These are phyloP conservation scores for Symbiodinium pilosum DNA, from an alignment of 73 alveolate species.

Conservation along the genomic window DNA sequence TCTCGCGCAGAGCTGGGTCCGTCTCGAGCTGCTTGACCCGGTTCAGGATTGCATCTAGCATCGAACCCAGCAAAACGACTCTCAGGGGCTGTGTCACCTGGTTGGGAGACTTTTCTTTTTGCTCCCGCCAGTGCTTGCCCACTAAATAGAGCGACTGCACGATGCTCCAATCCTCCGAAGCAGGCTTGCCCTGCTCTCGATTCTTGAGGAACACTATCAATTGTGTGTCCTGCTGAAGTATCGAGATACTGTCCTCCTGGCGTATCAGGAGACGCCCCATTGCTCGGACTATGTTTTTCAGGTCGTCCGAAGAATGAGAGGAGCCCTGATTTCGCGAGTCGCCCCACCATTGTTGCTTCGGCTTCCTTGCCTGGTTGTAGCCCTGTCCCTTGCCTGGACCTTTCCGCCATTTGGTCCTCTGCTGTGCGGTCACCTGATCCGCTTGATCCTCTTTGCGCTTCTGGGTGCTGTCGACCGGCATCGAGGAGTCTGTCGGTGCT, in stretches of 20 bases:
- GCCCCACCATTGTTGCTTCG: not conserved
- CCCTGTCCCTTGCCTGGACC: not conserved
- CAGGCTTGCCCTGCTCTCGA: not conserved
- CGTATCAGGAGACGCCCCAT: not conserved
- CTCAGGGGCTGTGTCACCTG: not conserved
- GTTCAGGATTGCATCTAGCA: not conserved
- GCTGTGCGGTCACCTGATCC: too few species aligned
- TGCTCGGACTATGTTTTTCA: not conserved
- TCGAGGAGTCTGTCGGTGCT: too few species aligned
- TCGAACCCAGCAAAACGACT: not conserved
- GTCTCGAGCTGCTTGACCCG: not conserved
- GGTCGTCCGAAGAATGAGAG: too few species aligned
- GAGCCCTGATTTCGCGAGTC: too few species aligned
- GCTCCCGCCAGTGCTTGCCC: not conserved
- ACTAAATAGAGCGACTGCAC: not conserved
- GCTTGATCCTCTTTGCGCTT: too few species aligned
- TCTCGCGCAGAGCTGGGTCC: not conserved
- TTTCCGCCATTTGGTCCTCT: not conserved
- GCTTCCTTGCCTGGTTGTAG: not conserved
- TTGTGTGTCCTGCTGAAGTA: not conserved
- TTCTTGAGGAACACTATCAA: not conserved
- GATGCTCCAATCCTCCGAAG: not conserved
- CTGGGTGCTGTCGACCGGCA: too few species aligned
- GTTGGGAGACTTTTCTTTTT: not conserved
- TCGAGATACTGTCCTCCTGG: not conserved